Evolutionary conservation across 352 stramenopile genomes (phyloP).

Genomic region (Blastocystis sp.): DNA sequence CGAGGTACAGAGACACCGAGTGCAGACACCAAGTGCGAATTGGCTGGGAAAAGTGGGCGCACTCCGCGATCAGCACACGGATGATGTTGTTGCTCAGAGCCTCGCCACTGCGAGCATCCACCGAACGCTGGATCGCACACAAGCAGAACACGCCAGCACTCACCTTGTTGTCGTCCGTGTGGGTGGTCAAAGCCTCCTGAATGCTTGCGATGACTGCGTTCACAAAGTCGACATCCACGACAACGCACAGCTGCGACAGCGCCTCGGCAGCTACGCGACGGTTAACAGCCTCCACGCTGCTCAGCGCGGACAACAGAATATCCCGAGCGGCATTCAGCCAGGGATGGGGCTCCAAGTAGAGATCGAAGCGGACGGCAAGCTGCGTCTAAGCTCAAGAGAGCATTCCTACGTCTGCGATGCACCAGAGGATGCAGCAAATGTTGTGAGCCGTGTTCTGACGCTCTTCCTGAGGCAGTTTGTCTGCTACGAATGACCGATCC

Average conservation of each 20-base stretch:
- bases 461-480: conserved; percentile 2
- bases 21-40: conserved; percentile 41
- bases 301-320: conserved; percentile 45
- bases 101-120: not conserved
- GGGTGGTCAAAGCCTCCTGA: not conserved
- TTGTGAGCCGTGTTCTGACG: conserved; percentile 22
- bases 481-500: not conserved
- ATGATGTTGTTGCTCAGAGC: conserved; percentile 7
- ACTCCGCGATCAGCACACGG: not conserved
- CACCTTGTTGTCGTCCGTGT: not conserved
- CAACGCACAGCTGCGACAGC: conserved; percentile 38
- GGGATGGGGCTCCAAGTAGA: conserved; percentile 48
- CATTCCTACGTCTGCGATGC: conserved; percentile 9
- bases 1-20: not conserved
- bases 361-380: conserved; percentile 32
- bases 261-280: conserved; percentile 41
- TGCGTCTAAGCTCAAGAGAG: not conserved
- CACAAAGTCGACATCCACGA: conserved; percentile 23
- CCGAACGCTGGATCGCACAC: conserved; percentile 29
- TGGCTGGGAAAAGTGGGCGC: conserved; percentile 10
- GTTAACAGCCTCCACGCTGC: conserved; percentile 1
- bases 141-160: conserved; percentile 34
- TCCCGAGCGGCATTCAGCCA: conserved; percentile 14
- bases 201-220: conserved; percentile 8
- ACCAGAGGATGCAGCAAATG: conserved; percentile 51